A percentile compares a stretch with the other conserved stretches of the same genome.
Conservation (phyloP, 345 rosid genomes). For the Capsella bursapastoris region DNA sequence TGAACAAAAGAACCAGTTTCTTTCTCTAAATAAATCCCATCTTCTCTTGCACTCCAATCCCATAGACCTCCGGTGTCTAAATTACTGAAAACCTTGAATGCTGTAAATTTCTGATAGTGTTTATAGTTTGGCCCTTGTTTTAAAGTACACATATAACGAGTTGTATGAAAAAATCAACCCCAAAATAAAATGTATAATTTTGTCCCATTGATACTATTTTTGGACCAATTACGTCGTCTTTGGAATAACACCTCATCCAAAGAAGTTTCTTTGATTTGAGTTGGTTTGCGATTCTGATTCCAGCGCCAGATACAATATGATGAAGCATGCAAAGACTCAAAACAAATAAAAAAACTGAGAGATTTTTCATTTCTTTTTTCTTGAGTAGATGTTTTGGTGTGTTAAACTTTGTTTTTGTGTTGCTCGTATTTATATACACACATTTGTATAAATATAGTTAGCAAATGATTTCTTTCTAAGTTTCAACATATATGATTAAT, state of each 20-base stretch:
- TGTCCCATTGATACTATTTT: not conserved
- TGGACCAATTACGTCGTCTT: not conserved
- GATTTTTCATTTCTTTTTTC: too few relatives aligned
- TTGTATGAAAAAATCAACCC: not conserved
- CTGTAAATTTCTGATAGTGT: not conserved
- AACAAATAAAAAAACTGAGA: too few relatives aligned
- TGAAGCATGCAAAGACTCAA: slow-evolving; percentile 9
- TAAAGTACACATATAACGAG: slow-evolving; percentile 20
- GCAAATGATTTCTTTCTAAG: too few relatives aligned
- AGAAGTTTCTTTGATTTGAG: slow-evolving; percentile 15
- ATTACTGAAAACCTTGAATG: not conserved
- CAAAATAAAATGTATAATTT: not conserved
- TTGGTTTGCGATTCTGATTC: not conserved
- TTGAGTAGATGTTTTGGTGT: too few relatives aligned
- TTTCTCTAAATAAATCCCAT: not conserved
- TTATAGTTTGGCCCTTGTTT: slow-evolving; percentile 18
- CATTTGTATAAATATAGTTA: too few relatives aligned
- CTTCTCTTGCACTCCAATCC: slow-evolving; percentile 39
- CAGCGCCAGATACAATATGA: slow-evolving; percentile 5
- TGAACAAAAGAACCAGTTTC: too few relatives aligned
- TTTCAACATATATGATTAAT: too few relatives aligned
- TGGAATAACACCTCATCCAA: not conserved
- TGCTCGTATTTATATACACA: too few relatives aligned
- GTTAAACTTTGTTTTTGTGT: not conserved
- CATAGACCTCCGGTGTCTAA: not conserved